Evolutionary conservation across 345 rosid genomes (phyloP), one percentile per base, ranked within the genome.

Genomic region (Geranium brycei): DNA sequence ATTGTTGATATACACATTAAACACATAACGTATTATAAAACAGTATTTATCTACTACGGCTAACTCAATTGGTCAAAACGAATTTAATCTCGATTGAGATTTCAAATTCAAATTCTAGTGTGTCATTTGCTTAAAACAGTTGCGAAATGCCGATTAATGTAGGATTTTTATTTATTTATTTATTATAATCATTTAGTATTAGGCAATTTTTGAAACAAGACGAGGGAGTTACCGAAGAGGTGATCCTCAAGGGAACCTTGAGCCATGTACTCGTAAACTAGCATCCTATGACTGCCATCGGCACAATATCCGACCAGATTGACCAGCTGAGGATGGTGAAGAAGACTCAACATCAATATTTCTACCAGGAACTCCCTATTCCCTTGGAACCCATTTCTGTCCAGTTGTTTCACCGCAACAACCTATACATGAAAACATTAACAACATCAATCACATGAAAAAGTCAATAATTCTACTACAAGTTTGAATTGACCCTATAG

Each of bases 371-470:
- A 73, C n/a, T 73, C 73, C 51, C 70, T 64, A 30, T 73, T 69
- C 31, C 77, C 77, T 66, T 69, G 77, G 59, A 69, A 69, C 10
- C 77, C 77, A 73, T 65, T 69, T 53, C 73, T 41, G 47, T 73
- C 70, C 0, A 73, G 69, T 62, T 73, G 77, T 61, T 73, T 73
- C 17, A 73, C 77, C 19, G 77, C 77, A 61, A 73, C 77, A 40
- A 64, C 69, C 69, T 71, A 19, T n/a, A 31, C 8, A 69, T 28
- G 19, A 17, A 62, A 47, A 61, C 30, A 68, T 18, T 23, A 23
- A 23, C 28, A 23, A 23, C 28, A 23, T 2, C 28, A 23, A 23
- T 28, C 17, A 14, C 61, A 70, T 18, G 16, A 60, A 31, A n/a
- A 57, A 23, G 1, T 23, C 28, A 23, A 23, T 23, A 23, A 23